Evolutionary conservation across 2,329 filamentous ascomycete species (phyloP), one percentile per base, ranked within the genome.

Genomic region (Xylariales sp.): DNA sequence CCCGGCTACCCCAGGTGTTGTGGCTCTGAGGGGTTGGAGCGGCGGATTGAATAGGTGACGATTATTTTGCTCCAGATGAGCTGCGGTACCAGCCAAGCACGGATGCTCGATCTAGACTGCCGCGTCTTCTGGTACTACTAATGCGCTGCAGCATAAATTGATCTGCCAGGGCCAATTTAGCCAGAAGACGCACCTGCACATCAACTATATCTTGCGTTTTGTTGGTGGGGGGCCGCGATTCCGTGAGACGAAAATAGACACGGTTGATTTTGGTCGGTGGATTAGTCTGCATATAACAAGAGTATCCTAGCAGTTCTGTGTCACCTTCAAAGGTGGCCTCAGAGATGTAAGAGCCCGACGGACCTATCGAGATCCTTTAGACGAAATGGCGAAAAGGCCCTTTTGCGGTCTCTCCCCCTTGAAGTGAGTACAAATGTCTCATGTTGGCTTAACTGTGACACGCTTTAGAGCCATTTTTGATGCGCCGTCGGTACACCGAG

Each of bases 121-220:
- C n/a, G 45, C 34, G 28, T 56, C n/a, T 48, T 16, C 30, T 56
- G 36, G 63, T 60, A 45, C 52, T 45, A 55, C 63, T 41, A 32
- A 57, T 9, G 58, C 41, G 60, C 23, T 41, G 39, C 43, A 56
- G 18, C 18, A 61, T 45, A 60, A 49, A 67, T 64, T 64, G 39
- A 60, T 34, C 55, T 64, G 18, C 54, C 59, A 56, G 65, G 61
- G 55, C 10, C 55, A 60, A 56, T 67, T 67, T 67, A 67, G 65
- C 60, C 65, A 52, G 49, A 53, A 55, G 54, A 59, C 46, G 49
- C 58, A 34, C 28, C 46, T 46, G 58, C 45, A 52, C 16, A 18
- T 39, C 54, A 56, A n/a, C 48, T 46, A n/a, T 41, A 43, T 45
- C 18, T 23, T 16, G 49, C 36, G 41, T 43, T 34, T n/a, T 49